A percentile compares a stretch with the other conserved stretches of the same genome.
Conservation (phyloP, 306 rosid genomes). For the Heteromeles arbutifolia region DNA sequence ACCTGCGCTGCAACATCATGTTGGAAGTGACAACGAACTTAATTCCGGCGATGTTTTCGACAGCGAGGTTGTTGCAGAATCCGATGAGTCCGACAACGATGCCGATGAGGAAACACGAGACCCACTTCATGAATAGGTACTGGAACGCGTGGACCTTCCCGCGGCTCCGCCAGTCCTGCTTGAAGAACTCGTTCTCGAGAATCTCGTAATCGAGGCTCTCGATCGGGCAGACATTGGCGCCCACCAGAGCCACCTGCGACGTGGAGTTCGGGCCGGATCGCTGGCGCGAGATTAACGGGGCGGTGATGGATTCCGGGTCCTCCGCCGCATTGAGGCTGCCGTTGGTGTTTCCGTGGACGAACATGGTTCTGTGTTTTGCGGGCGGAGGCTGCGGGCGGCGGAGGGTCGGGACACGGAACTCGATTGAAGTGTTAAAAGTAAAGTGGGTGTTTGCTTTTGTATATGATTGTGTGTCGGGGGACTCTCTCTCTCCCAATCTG, state of each 20-base stretch:
- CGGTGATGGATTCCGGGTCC: conserved; percentile 34
- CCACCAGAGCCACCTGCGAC: conserved; percentile 92
- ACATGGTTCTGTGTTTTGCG: neutral
- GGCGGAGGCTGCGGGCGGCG: neutral
- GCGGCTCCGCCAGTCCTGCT: conserved; percentile 92
- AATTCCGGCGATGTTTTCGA: conserved; percentile 85
- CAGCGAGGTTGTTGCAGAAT: conserved; percentile 77
- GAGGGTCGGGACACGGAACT: neutral
- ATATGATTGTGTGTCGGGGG: neutral
- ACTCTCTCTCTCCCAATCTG: neutral
- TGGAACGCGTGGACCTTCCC: conserved; percentile 45
- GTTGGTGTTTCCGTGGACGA: neutral
- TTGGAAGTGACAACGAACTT: conserved; percentile 87
- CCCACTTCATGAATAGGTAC: conserved; percentile 72
- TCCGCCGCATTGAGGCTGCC: conserved; percentile 12
- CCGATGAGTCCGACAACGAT: conserved; percentile 60
- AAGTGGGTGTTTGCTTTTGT: neutral
- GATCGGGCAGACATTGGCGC: conserved; percentile 81
- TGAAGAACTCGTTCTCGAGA: conserved; percentile 74
- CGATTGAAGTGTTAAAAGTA: neutral
- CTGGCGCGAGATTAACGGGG: conserved; percentile 43
- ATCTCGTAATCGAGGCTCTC: conserved; percentile 98
- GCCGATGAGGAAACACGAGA: conserved; percentile 61
- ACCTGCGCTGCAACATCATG: conserved; percentile 79
- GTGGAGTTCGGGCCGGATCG: conserved; percentile 44